Evolutionary conservation across 192 early-diverging fungal genomes (phyloP), one percentile per base, ranked within the genome.

Genomic region (Backusella mclennaniae): DNA sequence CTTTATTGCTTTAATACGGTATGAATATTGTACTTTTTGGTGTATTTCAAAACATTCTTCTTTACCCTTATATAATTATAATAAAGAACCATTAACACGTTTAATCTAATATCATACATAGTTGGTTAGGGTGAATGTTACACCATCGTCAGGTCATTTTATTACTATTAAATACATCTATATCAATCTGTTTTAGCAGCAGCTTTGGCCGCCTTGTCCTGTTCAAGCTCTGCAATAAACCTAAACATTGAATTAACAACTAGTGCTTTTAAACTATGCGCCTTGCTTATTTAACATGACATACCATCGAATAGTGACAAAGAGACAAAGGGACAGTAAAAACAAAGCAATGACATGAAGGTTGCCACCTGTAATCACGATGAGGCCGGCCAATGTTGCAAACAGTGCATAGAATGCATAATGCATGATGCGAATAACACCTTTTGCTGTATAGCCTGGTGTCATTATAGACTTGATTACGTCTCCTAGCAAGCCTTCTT

Each of bases 321-420:
- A 83, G 7, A 83, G 63, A 42, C 77, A 75, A 12, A 83, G 26
- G 0, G 82, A 77, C 4, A 83, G 49, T 26, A 80, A 21, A n/a
- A 83, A 75, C 9, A 83, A 56, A 1, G 82, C 77, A 52, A 83
- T 36, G 6, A 83, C 82, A 72, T 83, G 82, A 5, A 29, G 44
- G 59, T 83, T 83, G 14, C 82, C 82, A 6, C 67, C 71, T 31
- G 82, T 80, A 35, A 76, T 35, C 7, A 77, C 11, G 6, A 83
- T 15, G 73, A 83, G 59, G 1, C 14, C 29, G 9, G 73, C 21
- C 1, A 83, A 56, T 6, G 82, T 80, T 35, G 73, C 72, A 75
- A 83, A 83, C 53, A 83, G 44, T 9, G 78, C 82, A 69, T 79
- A 79, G 56, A 83, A 83, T 2, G 82, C 35, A 75, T 79, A 76